Conservation (phyloP, 495 filamentous ascomycete species). For the Daldinia bambusicola region DNA sequence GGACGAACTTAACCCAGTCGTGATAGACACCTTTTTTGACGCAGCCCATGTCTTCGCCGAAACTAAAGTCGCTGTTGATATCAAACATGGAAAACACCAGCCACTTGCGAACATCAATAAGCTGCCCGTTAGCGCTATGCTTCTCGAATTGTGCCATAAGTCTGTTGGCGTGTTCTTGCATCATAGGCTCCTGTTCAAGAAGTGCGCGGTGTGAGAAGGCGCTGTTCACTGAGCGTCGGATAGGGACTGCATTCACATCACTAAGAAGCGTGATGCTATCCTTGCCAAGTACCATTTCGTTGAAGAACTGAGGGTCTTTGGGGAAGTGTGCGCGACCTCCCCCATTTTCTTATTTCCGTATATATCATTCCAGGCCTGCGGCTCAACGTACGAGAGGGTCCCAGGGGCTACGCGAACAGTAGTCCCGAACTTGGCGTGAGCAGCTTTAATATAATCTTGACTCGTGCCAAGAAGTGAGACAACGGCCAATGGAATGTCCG, state of each 20-base stretch:
- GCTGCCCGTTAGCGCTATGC: not conserved
- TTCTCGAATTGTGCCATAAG: not conserved
- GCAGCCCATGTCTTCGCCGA: too few species aligned
- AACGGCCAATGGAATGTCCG: not conserved
- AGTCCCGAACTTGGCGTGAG: not conserved
- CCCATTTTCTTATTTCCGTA: not conserved
- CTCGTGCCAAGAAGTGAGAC: not conserved
- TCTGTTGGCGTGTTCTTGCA: not conserved
- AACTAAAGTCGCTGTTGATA: too few species aligned
- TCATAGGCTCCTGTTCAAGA: not conserved
- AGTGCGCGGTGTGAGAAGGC: not conserved
- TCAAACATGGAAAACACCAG: too few species aligned
- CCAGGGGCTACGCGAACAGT: not conserved
- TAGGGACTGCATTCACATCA: too few species aligned
- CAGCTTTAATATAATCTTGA: not conserved
- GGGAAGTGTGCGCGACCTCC: not conserved
- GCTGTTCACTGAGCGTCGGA: not conserved
- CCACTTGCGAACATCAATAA: too few species aligned
- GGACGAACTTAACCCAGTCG: too few species aligned
- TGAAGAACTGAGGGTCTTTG: not conserved
- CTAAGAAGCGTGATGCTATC: not conserved
- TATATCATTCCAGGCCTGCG: not conserved
- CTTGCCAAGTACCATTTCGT: not conserved
- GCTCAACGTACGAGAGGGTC: not conserved
- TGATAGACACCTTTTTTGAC: too few species aligned